phyloP scores from a whole-genome alignment of 768 basidiomycete species.

The Psilocybe subaeruginosa region DNA sequence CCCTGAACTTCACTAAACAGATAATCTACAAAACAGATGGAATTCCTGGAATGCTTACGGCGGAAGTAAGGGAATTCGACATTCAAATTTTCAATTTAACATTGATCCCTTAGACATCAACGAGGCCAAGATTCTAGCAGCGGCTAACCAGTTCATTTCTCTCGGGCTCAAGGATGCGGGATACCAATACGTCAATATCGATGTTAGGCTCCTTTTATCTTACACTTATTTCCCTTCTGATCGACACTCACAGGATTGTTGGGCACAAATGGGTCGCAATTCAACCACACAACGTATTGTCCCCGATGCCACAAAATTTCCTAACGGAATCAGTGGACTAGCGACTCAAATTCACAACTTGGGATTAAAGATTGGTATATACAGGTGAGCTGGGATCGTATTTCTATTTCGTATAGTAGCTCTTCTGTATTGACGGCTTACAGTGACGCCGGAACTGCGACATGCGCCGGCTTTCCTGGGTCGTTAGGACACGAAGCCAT shows the following conservation, averaged over 20 bases:
- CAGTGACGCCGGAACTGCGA: constrained; percentile 56
- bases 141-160: constrained; percentile 46
- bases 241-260: constrained; percentile 43
- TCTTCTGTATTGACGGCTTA: not conserved
- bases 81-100: not conserved
- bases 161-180: constrained; percentile 51
- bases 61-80: constrained; percentile 18
- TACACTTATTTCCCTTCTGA: not conserved
- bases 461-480: constrained; percentile 60
- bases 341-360: constrained; percentile 48
- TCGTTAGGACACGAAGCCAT: constrained; percentile 51
- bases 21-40: constrained; percentile 36
- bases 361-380: constrained; percentile 54
- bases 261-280: constrained; percentile 44
- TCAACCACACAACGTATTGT: constrained; percentile 42
- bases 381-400: constrained; percentile 34
- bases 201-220: constrained; percentile 34
- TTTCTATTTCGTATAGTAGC: not conserved
- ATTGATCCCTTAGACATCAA: constrained; percentile 37
- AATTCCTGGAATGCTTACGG: constrained; percentile 56
- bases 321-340: constrained; percentile 49
- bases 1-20: not conserved
- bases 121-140: constrained; percentile 44
- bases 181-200: constrained; percentile 55
- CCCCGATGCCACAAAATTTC: constrained; percentile 54